Evolutionary conservation across 768 basidiomycete species (phyloP), one percentile per base, ranked within the genome.

Genomic region (Kwoniella dejecticola): DNA sequence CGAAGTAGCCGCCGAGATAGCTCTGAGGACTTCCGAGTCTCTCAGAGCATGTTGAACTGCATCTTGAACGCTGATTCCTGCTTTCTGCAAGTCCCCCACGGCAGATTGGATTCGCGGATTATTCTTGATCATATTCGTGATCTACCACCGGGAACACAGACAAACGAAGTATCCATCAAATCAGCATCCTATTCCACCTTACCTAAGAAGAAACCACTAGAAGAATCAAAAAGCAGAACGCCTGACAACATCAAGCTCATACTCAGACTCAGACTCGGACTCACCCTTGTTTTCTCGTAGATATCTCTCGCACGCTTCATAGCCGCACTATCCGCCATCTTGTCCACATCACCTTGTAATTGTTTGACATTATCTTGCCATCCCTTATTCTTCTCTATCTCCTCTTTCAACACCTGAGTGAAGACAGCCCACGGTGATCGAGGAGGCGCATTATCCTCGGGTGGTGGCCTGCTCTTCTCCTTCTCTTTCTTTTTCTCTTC

Each of bases 321-420:
- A 13, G 93, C 89, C 76, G 95, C 92, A 55, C 91, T 92, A 78
- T 97, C 96, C 82, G 97, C 94, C 49, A 97, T 80, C 81, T 96
- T 96, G 81, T 91, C 90, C 36, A 96, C 95, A 79, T 98, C 93
- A 64, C 96, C 96, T 80, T 95, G 91, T 17, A 99, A 83, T 80
- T 96, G 91, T 82, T 93, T 94, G 48, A 97, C 89, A 80, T 95
- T 95, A 31, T 98, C 94, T 81, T 95, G 91, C 50, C 96, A 83
- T 77, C 95, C 94, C 66, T 92, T 82, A 76, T 91, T 95, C 83
- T 97, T 98, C 77, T 86, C 83, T 45, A 99, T 81, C 81, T 99
- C 96, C 54, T 96, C 93, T 68, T 85, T 86, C 45, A 99, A 82
- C 19, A 94, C 92, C 31, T 98, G 90, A 7, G 97, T 92, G 68